Evolutionary conservation across 2,329 filamentous ascomycete genomes (phyloP), one percentile per base, ranked within the genome.

Genomic region (Aspergillus texensis): DNA sequence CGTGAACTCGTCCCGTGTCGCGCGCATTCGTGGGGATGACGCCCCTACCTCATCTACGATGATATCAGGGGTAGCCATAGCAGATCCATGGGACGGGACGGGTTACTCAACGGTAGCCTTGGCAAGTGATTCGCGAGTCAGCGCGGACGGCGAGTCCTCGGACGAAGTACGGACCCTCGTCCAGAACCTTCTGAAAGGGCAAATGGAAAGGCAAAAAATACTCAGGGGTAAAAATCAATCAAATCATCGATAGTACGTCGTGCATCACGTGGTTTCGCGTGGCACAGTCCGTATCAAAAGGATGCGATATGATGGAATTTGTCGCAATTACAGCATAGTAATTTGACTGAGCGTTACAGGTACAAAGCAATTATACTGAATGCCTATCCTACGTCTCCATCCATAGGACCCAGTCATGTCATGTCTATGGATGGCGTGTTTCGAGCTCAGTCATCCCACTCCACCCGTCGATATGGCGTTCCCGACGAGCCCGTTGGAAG

Each of bases 381-480:
- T 11, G 19, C 41, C 56, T 32, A 46, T 43, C 12, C 55, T 16
- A 30, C 19, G 16, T 36, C 55, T 57, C 41, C 36, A 45, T 58
- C 5, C 6, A 43, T 12, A 14, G n/a, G 30, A 24, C 21, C n/a
- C 21, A 28, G 36, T 45, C 55, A 57, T 43, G 24, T 36, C 26
- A 57, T 46, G 8, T 45, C 24, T 6, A 28, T 19, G 34, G 34
- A 57, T 52, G 58, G 46, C 34, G 58, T 43, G 58, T 60, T 60
- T 60, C 48, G 39, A 14, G 6, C 58, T 53, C 43, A 26, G 39
- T 60, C 48, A 45, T 48, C 45, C n/a, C 48, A 53, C 48, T 54
- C 58, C 58, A 54, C 58, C 58, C 58, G 43, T 60, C 28, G 21
- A 53, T 19, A 53, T 50, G 41, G 21, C 45, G 30, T 52, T 36